Evolutionary conservation across 2,329 filamentous ascomycete species (phyloP), one percentile per base, ranked within the genome.

Genomic region (Claviceps lovelessii): DNA sequence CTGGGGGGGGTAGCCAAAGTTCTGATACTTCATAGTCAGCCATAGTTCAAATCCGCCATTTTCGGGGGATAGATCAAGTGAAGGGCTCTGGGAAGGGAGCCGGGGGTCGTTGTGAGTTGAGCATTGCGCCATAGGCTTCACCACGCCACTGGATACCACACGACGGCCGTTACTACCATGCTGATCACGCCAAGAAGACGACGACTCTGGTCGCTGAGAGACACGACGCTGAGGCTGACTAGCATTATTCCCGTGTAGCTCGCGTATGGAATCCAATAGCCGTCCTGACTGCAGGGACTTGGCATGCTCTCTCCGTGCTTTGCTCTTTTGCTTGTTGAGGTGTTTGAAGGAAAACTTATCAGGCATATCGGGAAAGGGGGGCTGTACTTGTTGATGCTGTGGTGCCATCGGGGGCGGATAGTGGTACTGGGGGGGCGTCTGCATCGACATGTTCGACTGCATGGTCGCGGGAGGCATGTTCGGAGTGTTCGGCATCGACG

Each of bases 11-110:
- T 76, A 85, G 54, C 73, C 75, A 67, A 77, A 83, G 59, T 73
- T 77, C 84, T 91, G 86, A 66, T 79, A 73, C 72, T 79, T 79
- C 62, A 77, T 71, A 65, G 81, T 89, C 76, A 90, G 85, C 80
- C 79, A 77, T 60, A 79, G 77, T 68, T 90, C 85, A 77, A 85
- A 88, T 61, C 83, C 77, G 64, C 81, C 80, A 66, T 74, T 84
- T 64, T 83, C 80, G 57, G 85, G 85, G 59, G 84, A 83, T 56
- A 90, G 70, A 71, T 88, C 80, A 66, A 80, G 65, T 59, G 63
- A 63, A 62, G 59, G 62, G 58, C 54, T 56, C 39, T 60, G 52
- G 51, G 56, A 44, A 53, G 54, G 48, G 35, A 42, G 15, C n/a
- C 42, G 42, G 35, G 42, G 56, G 31, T 45, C 10, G 6, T 28